These are phyloP conservation scores for Fusarium euwallaceae DNA, from an alignment of 2,329 filamentous ascomycete genomes.

Conservation along the genomic window DNA sequence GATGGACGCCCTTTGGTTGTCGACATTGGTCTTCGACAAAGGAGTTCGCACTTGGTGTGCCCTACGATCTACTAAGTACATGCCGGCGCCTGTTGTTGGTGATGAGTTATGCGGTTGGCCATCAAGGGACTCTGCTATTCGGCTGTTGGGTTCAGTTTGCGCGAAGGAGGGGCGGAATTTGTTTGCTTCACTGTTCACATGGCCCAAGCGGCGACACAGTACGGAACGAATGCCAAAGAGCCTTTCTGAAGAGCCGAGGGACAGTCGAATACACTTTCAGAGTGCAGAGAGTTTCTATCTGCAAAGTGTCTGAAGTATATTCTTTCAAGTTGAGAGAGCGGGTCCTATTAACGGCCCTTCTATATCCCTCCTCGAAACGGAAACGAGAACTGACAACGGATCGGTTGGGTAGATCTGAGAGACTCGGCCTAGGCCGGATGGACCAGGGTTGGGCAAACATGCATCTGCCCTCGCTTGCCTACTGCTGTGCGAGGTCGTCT, in stretches of 20 bases:
- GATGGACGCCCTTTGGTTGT: slow-evolving; percentile 13
- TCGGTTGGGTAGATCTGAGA: slow-evolving; percentile 37
- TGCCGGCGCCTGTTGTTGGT: slow-evolving; percentile 39
- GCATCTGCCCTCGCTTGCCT: slow-evolving; percentile 17
- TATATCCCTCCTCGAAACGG: slow-evolving; percentile 17
- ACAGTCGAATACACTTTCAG: slow-evolving; percentile 11
- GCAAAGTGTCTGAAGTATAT: slow-evolving; percentile 7
- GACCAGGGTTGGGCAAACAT: slow-evolving; percentile 23
- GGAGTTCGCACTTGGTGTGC: slow-evolving; percentile 21
- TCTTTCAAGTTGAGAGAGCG: neutral
- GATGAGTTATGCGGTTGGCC: slow-evolving; percentile 37
- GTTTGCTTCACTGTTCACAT: slow-evolving; percentile 25
- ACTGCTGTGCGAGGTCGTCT: slow-evolving; percentile 15
- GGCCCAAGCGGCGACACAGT: slow-evolving; percentile 24
- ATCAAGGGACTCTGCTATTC: slow-evolving; percentile 34
- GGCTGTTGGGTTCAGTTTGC: slow-evolving; percentile 31
- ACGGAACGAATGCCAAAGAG: slow-evolving; percentile 14
- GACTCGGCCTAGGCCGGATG: slow-evolving; percentile 15
- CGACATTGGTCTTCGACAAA: slow-evolving; percentile 10
- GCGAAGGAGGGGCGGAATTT: slow-evolving; percentile 25
- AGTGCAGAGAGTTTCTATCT: slow-evolving; percentile 3
- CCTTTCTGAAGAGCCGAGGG: slow-evolving; percentile 11
- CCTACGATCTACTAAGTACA: slow-evolving; percentile 20
- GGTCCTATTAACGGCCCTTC: slow-evolving; percentile 11
- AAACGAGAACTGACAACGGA: slow-evolving; percentile 24